Conservation (phyloP, 768 basidiomycete genomes). For the Trametes coccinea region DNA sequence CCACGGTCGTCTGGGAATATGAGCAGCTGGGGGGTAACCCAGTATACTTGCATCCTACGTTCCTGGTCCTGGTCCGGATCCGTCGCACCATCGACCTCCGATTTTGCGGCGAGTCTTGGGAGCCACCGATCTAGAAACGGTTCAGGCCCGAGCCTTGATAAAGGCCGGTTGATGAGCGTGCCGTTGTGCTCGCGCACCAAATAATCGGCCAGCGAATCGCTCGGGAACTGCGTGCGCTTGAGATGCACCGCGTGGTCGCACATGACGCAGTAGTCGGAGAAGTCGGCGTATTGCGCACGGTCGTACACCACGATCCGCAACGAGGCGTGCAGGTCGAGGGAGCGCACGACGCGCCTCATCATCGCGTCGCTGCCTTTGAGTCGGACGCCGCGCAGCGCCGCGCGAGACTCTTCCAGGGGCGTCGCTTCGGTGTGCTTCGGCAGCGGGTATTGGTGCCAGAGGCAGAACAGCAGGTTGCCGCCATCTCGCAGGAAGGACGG, state of each 20-base stretch:
- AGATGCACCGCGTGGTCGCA: neutral
- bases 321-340: conserved; percentile 3
- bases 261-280: too few species aligned
- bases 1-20: neutral
- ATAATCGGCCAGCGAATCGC: too few species aligned
- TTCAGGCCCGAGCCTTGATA: too few species aligned
- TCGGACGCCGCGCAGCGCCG: neutral
- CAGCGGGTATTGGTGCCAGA: conserved; percentile 39
- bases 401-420: neutral
- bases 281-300: neutral
- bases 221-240: too few species aligned
- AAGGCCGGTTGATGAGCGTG: too few species aligned
- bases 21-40: neutral
- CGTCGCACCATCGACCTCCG: too few species aligned
- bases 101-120: too few species aligned
- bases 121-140: too few species aligned
- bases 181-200: too few species aligned
- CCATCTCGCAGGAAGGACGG: conserved; percentile 39
- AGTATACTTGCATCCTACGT: neutral
- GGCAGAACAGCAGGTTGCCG: conserved; percentile 42
- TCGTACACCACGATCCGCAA: conserved; percentile 3
- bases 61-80: too few species aligned
- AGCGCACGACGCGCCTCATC: neutral
- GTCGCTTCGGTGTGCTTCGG: neutral
- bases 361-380: conserved; percentile 20